phyloP scores from a whole-genome alignment of 1,284 basidiomycete genomes.

The Anthracocystis setariae region DNA sequence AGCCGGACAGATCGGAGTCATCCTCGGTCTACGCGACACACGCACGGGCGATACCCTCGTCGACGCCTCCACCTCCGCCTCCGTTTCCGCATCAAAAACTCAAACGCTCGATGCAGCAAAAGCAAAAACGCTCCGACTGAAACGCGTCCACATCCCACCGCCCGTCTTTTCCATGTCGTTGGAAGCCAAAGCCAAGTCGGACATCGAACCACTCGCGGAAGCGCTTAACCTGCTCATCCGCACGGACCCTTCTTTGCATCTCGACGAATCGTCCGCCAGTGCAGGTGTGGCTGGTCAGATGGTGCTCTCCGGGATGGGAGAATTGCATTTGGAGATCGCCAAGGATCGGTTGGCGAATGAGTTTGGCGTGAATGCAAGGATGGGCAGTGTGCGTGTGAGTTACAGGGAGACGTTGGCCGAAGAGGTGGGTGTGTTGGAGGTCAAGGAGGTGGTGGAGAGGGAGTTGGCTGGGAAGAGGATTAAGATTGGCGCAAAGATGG shows the following conservation, averaged over 20 bases:
- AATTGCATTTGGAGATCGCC: slow-evolving; percentile 86
- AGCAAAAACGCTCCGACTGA: slow-evolving; percentile 70
- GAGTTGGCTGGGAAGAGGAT: slow-evolving; percentile 59
- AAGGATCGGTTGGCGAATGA: slow-evolving; percentile 81
- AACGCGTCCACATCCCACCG: slow-evolving; percentile 81
- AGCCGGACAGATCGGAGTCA: slow-evolving; percentile 84
- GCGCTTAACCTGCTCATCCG: slow-evolving; percentile 80
- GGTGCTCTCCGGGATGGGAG: slow-evolving; percentile 83
- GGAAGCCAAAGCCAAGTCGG: slow-evolving; percentile 68
- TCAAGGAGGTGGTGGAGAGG: slow-evolving; percentile 52
- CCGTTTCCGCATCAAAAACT: background rate
- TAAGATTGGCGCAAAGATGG: slow-evolving; percentile 42
- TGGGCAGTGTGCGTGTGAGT: slow-evolving; percentile 80
- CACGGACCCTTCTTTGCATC: slow-evolving; percentile 84
- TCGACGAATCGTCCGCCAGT: slow-evolving; percentile 63
- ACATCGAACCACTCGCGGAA: slow-evolving; percentile 78
- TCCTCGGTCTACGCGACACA: slow-evolving; percentile 83
- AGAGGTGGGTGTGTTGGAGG: slow-evolving; percentile 22
- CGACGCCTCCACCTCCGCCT: slow-evolving; percentile 21
- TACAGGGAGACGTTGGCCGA: slow-evolving; percentile 78
- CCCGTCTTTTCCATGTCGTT: slow-evolving; percentile 74
- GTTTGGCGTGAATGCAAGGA: slow-evolving; percentile 80
- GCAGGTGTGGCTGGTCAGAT: slow-evolving; percentile 76
- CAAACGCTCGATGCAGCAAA: slow-evolving; percentile 5
- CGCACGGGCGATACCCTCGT: slow-evolving; percentile 85